Percentiles rank a stretch among this genome's conserved stretches.
Conservation (phyloP, 306 rosid species). For the Echinosophora koreensis region DNA sequence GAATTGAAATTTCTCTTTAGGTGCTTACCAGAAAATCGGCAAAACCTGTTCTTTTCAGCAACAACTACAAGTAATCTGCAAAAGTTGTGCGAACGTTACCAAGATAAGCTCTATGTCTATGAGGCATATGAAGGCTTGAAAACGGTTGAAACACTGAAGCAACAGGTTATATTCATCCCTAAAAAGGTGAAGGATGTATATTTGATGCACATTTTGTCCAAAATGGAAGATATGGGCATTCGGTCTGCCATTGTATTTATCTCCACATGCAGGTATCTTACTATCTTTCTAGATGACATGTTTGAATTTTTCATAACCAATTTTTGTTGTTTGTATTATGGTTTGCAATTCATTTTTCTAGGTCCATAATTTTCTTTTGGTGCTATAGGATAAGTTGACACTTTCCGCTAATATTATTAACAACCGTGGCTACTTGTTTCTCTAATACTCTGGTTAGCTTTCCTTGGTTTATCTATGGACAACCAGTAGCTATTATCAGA, state of each 20-base stretch:
- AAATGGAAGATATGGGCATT: slow-evolving; percentile 76
- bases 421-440: not conserved
- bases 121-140: slow-evolving; percentile 90
- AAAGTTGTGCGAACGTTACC: slow-evolving; percentile 70
- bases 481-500: not conserved
- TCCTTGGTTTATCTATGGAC: slow-evolving; percentile 22
- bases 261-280: slow-evolving; percentile 78
- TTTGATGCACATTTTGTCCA: slow-evolving; percentile 71
- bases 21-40: slow-evolving; percentile 84
- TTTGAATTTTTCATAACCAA: slow-evolving; percentile 12
- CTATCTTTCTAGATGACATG: slow-evolving; percentile 47
- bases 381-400: not conserved
- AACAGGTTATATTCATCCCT: slow-evolving; percentile 72
- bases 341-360: slow-evolving; percentile 21
- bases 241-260: slow-evolving; percentile 86
- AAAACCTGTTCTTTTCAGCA: slow-evolving; percentile 86
- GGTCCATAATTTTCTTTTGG: not conserved
- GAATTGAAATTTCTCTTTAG: slow-evolving; percentile 78
- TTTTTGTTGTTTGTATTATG: slow-evolving; percentile 25
- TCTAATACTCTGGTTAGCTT: not conserved
- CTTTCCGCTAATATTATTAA: slow-evolving; percentile 17
- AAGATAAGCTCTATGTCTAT: slow-evolving; percentile 70
- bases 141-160: slow-evolving; percentile 82
- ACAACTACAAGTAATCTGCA: slow-evolving; percentile 76
- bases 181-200: slow-evolving; percentile 82